Evolutionary conservation across 2,329 filamentous ascomycete species (phyloP), one percentile per base, ranked within the genome.

Genomic region (Fusarium hainanense): DNA sequence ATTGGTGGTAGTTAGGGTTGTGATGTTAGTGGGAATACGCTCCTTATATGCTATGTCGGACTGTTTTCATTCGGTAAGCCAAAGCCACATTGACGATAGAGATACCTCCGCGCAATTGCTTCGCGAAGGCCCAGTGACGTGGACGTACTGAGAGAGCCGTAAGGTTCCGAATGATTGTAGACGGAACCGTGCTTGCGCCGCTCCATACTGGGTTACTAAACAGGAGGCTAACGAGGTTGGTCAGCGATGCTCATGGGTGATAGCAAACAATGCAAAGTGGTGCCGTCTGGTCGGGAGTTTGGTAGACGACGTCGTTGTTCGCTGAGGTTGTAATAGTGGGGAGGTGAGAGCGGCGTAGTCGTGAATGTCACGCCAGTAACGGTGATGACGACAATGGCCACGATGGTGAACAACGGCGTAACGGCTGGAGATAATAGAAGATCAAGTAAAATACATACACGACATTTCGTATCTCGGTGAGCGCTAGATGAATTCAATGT

Each of bases 1-100:
- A 76, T 88, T 89, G 65, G 89, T 91, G 32, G 87, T 88, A 5
- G 92, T 92, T 16, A 98, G 84, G 0, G 93, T 97, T 46, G 90
- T 92, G 54, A 97, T 86, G 73, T 92, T 92, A 60, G 79, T 79
- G 21, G 77, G 72, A 55, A 88, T 78, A 46, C 81, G 81, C 63
- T 85, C 81, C 61, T 88, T 83, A 74, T 88, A 88, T 58, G 85
- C 84, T 75, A 89, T 78, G 63, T 85, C 75, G 61, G 76, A 78
- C 80, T 82, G 61, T 65, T 58, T 46, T n/a, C 60, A n/a, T 59
- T 51, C 40, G 40, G 65, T 73, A 61, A 76, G 71, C 69, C 60
- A 54, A 43, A 52, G 44, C 23, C 51, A 54, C 32, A 21, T 56
- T 21, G 40, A 20, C 21, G 40, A 40, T 30, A 14, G 32, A 32